These are phyloP conservation scores for Pythium biforme DNA, from an alignment of 352 stramenopile species.

Conservation along the genomic window DNA sequence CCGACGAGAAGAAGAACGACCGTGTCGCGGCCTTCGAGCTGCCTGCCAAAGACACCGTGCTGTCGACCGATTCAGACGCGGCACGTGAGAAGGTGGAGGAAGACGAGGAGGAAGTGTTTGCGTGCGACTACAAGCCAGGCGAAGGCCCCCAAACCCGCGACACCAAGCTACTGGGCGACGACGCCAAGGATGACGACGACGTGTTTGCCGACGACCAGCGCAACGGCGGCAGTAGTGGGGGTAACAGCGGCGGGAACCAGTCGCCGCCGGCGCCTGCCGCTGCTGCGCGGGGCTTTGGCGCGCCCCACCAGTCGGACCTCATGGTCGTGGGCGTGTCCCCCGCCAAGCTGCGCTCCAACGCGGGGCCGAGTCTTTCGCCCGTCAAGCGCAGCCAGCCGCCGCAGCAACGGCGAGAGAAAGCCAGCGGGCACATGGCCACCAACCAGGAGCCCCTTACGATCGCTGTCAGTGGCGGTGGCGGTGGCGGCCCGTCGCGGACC, in stretches of 20 bases:
- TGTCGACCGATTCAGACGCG: neutral
- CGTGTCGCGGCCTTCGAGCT: constrained; percentile 18
- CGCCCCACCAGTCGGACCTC: constrained; percentile 31
- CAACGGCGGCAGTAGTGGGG: neutral
- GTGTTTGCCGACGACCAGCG: constrained; percentile 32
- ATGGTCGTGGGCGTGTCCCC: constrained; percentile 41
- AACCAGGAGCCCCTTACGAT: constrained; percentile 25
- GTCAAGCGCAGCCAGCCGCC: constrained; percentile 28
- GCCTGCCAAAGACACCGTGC: neutral
- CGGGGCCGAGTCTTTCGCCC: constrained; percentile 19
- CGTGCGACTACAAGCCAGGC: constrained; percentile 23
- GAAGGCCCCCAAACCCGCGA: constrained; percentile 8
- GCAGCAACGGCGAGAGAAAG: neutral
- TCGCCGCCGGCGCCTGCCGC: constrained; percentile 5
- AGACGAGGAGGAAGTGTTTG: constrained; percentile 27
- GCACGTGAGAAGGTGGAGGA: neutral
- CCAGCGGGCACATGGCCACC: neutral
- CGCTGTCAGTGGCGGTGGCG: no score
- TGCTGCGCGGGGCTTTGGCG: neutral
- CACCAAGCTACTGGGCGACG: neutral
- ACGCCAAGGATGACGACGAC: constrained; percentile 38
- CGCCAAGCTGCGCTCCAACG: constrained; percentile 25
- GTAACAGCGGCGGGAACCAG: constrained; percentile 27
- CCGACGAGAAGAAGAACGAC: constrained; percentile 1
- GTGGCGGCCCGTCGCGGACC: constrained; percentile 1